A percentile compares a stretch with the other conserved stretches of the same genome.
Conservation (phyloP, 257 asterid genomes). For the Craterostigma plantagineum region DNA sequence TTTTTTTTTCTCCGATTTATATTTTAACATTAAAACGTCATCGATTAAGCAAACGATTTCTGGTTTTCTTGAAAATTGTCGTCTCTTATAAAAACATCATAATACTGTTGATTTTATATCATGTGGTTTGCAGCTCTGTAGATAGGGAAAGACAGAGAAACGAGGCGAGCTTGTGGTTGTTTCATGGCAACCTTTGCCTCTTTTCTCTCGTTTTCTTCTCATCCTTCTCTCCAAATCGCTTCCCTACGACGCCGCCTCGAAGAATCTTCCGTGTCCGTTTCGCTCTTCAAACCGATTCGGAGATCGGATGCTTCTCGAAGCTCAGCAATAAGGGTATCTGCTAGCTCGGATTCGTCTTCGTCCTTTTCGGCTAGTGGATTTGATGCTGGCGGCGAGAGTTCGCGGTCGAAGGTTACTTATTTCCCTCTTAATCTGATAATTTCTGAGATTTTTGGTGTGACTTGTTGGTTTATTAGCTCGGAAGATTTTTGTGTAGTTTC, state of each 20-base stretch:
- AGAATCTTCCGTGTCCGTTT: slow-evolving; percentile 11
- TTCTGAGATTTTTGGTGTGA: slow-evolving; percentile 3
- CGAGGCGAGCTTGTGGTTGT: slow-evolving; percentile 28
- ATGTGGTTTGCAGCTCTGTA: no score
- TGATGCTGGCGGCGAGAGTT: slow-evolving; percentile 16
- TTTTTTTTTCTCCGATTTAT: no score
- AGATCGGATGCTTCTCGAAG: slow-evolving; percentile 9
- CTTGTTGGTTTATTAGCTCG: not conserved
- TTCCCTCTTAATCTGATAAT: not conserved
- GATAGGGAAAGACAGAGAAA: slow-evolving; percentile 14
- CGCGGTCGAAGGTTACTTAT: slow-evolving; percentile 35
- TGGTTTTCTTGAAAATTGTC: no score
- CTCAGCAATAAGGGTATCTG: slow-evolving; percentile 15
- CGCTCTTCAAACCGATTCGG: slow-evolving; percentile 7
- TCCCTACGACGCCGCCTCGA: slow-evolving; percentile 9
- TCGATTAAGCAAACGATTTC: no score
- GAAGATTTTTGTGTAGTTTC: not conserved
- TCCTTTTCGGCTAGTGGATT: slow-evolving; percentile 23
- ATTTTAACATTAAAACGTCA: no score
- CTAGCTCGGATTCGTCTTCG: slow-evolving; percentile 21
- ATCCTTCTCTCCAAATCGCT: slow-evolving; percentile 14
- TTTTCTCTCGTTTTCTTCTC: slow-evolving; percentile 23
- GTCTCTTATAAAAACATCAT: no score
- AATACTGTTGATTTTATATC: no score
- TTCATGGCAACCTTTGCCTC: slow-evolving; percentile 63